Percentiles rank a stretch among this genome's conserved stretches.
Conservation (phyloP, 2,329 filamentous ascomycete genomes). For the Bisporella sp. region DNA sequence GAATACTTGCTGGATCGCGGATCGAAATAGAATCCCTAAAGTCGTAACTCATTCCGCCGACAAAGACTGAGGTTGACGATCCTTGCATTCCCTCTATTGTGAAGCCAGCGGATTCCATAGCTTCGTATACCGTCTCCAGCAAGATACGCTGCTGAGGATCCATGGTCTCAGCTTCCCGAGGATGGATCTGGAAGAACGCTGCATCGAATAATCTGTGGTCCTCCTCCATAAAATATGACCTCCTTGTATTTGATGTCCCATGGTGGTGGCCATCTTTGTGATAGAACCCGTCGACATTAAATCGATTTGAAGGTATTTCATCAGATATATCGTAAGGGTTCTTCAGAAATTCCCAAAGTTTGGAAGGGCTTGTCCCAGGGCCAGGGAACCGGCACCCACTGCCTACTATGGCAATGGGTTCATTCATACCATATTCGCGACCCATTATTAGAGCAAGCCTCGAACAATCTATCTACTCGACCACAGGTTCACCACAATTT, state of each 20-base stretch:
- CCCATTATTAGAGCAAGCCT: no score
- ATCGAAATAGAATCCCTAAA: neutral
- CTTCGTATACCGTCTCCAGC: conserved; percentile 22
- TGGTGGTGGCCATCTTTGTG: conserved; percentile 39
- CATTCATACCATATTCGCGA: neutral
- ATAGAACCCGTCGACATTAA: conserved; percentile 45
- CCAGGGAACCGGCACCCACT: conserved; percentile 30
- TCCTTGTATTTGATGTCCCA: conserved; percentile 3
- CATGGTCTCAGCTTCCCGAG: conserved; percentile 20
- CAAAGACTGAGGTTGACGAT: conserved; percentile 4
- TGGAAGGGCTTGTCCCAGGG: conserved; percentile 22
- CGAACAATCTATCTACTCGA: no score
- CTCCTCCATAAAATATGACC: conserved; percentile 25
- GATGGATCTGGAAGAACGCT: conserved; percentile 23
- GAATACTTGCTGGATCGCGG: neutral
- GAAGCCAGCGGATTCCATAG: conserved; percentile 13
- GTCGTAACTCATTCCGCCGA: conserved; percentile 6
- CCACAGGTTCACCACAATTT: no score
- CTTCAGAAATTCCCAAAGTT: conserved; percentile 29
- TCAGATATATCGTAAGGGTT: conserved; percentile 16
- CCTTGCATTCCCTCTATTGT: conserved; percentile 2
- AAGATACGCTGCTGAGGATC: conserved; percentile 25
- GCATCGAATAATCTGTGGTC: conserved; percentile 31
- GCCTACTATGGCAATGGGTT: conserved; percentile 29
- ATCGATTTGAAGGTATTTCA: conserved; percentile 27